Evolutionary conservation across 208 protist genomes (phyloP).

Genomic region (Acanthamoeba royreba): DNA sequence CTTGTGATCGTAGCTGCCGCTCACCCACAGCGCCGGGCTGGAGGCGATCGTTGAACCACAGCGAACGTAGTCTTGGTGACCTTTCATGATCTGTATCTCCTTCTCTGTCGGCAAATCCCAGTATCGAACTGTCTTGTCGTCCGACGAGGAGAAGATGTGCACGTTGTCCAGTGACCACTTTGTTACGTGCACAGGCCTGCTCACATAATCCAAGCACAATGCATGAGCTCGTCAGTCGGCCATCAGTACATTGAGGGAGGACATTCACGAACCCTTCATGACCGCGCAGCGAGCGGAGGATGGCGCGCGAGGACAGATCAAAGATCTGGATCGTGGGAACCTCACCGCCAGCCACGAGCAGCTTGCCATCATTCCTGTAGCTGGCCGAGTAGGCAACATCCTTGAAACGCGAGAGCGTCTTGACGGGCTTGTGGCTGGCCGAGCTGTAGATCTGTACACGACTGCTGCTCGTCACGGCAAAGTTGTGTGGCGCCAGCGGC

Average conservation of each 20-base stretch:
- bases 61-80: conserved; percentile 29
- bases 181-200: conserved; percentile 52
- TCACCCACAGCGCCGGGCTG: conserved; percentile 46
- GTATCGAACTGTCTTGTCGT: conserved; percentile 58
- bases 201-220: not conserved
- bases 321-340: conserved; percentile 46
- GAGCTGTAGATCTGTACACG: conserved; percentile 62
- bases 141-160: conserved; percentile 46
- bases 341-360: conserved; percentile 65
- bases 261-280: not conserved
- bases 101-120: conserved; percentile 53
- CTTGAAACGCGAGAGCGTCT: conserved; percentile 64
- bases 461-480: conserved; percentile 65
- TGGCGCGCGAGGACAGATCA: not conserved
- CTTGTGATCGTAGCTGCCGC: conserved; percentile 62
- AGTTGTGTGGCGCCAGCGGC: conserved; percentile 50
- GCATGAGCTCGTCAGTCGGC: no score
- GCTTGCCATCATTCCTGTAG: conserved; percentile 57
- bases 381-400: conserved; percentile 57
- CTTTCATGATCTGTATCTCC: not conserved
- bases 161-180: conserved; percentile 47
- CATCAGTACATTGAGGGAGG: no score
- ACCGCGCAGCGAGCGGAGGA: conserved; percentile 45
- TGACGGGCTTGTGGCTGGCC: conserved; percentile 53
- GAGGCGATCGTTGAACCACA: not conserved